phyloP scores from a whole-genome alignment of 768 basidiomycete species.

The Tephrocybe sp. region DNA sequence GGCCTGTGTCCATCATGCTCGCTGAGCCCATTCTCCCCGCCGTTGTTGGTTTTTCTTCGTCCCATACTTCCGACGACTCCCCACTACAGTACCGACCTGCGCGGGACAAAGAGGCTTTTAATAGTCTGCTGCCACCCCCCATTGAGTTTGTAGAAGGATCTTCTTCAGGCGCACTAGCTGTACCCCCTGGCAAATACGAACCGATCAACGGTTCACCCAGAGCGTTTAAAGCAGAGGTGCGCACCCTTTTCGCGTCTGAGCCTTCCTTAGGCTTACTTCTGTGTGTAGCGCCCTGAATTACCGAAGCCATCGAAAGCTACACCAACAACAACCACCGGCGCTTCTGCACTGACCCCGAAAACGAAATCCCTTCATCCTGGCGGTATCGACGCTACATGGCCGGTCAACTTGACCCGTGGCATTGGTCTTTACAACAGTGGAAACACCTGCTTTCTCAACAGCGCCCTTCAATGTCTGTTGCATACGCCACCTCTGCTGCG shows the following conservation, averaged over 20 bases:
- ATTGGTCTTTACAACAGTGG: slow-evolving; percentile 80
- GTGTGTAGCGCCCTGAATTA: slow-evolving; percentile 18
- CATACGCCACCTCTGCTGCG: slow-evolving; percentile 88
- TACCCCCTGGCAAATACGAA: slow-evolving; percentile 76
- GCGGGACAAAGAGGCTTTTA: slow-evolving; percentile 74
- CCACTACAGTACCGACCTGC: slow-evolving; percentile 58
- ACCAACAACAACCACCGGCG: slow-evolving; percentile 14
- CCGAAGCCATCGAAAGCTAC: slow-evolving; percentile 16
- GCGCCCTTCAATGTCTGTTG: slow-evolving; percentile 87
- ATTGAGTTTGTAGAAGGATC: slow-evolving; percentile 86
- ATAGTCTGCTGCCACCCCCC: slow-evolving; percentile 74
- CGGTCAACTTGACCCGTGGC: slow-evolving; percentile 44
- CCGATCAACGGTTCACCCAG: slow-evolving; percentile 75
- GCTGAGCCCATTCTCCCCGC: slow-evolving; percentile 62
- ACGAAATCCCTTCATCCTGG: slow-evolving; percentile 46
- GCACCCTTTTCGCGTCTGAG: slow-evolving; percentile 19
- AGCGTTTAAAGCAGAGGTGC: slow-evolving; percentile 47
- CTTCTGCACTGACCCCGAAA: slow-evolving; percentile 27
- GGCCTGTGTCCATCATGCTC: slow-evolving; percentile 49
- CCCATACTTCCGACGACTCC: slow-evolving; percentile 49
- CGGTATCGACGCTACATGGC: slow-evolving; percentile 67
- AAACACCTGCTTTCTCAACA: slow-evolving; percentile 97
- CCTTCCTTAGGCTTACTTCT: slow-evolving; percentile 2
- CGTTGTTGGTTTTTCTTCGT: slow-evolving; percentile 46
- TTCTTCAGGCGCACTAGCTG: slow-evolving; percentile 70